These are phyloP conservation scores for Talaromyces sp. DNA, from an alignment of 2,329 filamentous ascomycete species.

Conservation along the genomic window DNA sequence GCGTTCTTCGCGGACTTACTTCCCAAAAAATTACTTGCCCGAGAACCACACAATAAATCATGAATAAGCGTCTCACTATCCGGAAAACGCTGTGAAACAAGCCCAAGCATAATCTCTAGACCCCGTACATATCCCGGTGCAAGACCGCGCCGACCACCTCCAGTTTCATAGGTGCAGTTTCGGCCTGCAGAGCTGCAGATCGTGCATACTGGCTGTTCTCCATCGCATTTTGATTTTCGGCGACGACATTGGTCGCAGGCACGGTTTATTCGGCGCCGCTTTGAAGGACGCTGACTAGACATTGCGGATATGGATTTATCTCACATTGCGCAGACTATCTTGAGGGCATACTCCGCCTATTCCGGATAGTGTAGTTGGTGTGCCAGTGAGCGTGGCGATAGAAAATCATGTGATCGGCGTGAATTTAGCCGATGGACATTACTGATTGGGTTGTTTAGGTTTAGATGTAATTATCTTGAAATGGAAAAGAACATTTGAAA, in stretches of 20 bases:
- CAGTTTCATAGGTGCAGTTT: slow-evolving; percentile 22
- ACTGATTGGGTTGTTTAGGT: too few species aligned
- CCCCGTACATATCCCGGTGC: slow-evolving; percentile 75
- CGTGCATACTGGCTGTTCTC: slow-evolving; percentile 65
- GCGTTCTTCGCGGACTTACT: slow-evolving; percentile 12
- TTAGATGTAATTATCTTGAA: too few species aligned
- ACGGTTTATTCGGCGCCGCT: slow-evolving; percentile 45
- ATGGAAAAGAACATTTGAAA: background rate
- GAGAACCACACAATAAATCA: slow-evolving; percentile 9
- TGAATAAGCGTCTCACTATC: slow-evolving; percentile 57
- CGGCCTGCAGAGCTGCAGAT: slow-evolving; percentile 52
- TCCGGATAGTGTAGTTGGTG: background rate
- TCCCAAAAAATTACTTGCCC: slow-evolving; percentile 13
- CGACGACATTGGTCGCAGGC: slow-evolving; percentile 68
- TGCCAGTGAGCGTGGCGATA: background rate
- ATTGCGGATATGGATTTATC: slow-evolving; percentile 1
- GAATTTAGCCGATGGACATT: slow-evolving; percentile 15
- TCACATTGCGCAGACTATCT: background rate
- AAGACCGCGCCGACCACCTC: slow-evolving; percentile 61
- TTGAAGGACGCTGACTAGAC: slow-evolving; percentile 15
- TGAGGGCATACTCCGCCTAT: too few species aligned
- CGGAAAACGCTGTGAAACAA: slow-evolving; percentile 62
- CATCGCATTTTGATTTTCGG: slow-evolving; percentile 70
- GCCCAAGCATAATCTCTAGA: slow-evolving; percentile 65
- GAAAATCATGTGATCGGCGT: slow-evolving; percentile 17